A percentile compares a stretch with the other conserved stretches of the same genome.
phyloP scores from a whole-genome alignment of 2,329 filamentous ascomycete species.

The Bipolaris victoriae region DNA sequence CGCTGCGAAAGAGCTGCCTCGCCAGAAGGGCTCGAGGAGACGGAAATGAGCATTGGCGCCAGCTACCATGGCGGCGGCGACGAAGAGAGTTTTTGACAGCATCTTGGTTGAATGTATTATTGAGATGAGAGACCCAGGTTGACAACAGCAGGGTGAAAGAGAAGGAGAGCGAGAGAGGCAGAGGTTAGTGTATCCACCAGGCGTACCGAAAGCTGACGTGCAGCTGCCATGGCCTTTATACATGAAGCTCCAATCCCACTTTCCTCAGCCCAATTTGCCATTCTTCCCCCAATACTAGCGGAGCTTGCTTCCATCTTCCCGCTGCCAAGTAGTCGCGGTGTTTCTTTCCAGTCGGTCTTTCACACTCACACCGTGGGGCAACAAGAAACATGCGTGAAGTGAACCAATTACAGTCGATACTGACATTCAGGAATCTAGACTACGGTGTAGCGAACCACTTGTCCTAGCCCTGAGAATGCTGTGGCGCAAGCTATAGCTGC shows the following conservation, averaged over 20 bases:
- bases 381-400: background rate
- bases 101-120: slow-evolving; percentile 15
- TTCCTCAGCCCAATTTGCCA: background rate
- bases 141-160: too few species aligned
- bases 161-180: background rate
- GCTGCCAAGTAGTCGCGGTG: slow-evolving; percentile 10
- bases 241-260: background rate
- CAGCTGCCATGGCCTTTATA: slow-evolving; percentile 16
- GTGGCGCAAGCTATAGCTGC: slow-evolving; percentile 38
- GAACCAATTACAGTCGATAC: background rate
- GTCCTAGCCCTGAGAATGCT: background rate
- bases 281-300: background rate
- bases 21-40: slow-evolving; percentile 52
- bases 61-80: slow-evolving; percentile 33
- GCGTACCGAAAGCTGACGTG: background rate
- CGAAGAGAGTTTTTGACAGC: slow-evolving; percentile 27
- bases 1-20: slow-evolving; percentile 50
- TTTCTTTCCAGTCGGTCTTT: slow-evolving; percentile 6
- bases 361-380: slow-evolving; percentile 7
- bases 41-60: slow-evolving; percentile 53
- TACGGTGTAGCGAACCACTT: background rate
- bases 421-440: background rate
- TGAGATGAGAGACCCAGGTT: background rate
- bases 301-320: background rate
- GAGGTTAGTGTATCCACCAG: background rate